Conservation (phyloP, 768 basidiomycete genomes). For the Mycena haematopus region DNA sequence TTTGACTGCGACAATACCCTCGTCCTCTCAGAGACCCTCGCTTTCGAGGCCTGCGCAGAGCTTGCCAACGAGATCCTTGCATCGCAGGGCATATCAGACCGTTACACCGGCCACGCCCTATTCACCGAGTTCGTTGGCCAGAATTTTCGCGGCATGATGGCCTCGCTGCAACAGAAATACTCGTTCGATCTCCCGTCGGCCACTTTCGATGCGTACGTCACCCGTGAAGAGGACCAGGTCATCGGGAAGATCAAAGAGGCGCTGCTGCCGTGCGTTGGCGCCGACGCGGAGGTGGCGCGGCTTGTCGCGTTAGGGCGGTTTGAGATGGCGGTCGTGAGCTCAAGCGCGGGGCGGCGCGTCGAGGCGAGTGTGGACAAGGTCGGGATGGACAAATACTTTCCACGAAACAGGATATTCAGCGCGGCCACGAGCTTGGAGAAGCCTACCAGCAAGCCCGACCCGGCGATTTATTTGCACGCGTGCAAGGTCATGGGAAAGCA, state of each 20-base stretch:
- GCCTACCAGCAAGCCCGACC: constrained; percentile 36
- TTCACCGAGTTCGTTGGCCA: constrained; percentile 35
- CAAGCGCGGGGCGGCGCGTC: constrained; percentile 33
- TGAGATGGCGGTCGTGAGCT: constrained; percentile 33
- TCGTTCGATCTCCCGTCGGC: constrained; percentile 23
- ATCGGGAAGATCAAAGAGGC: constrained; percentile 61
- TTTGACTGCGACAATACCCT: constrained; percentile 38
- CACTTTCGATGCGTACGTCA: constrained; percentile 31
- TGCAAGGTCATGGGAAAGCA: constrained; percentile 31
- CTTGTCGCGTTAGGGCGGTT: constrained; percentile 23
- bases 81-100: constrained; percentile 26
- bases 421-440: constrained; percentile 34
- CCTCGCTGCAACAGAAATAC: constrained; percentile 30
- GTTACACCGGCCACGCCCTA: constrained; percentile 34
- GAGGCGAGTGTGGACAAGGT: constrained; percentile 34
- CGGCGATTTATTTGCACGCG: constrained; percentile 35
- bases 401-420: constrained; percentile 30
- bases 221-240: constrained; percentile 53
- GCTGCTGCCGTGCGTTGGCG: constrained; percentile 40
- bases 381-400: constrained; percentile 31
- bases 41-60: constrained; percentile 35
- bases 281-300: constrained; percentile 20
- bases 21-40: constrained; percentile 33
- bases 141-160: constrained; percentile 35
- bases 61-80: constrained; percentile 34